phyloP scores from a whole-genome alignment of 805 yeast genomes.

The Myxozyma kluyveri region DNA sequence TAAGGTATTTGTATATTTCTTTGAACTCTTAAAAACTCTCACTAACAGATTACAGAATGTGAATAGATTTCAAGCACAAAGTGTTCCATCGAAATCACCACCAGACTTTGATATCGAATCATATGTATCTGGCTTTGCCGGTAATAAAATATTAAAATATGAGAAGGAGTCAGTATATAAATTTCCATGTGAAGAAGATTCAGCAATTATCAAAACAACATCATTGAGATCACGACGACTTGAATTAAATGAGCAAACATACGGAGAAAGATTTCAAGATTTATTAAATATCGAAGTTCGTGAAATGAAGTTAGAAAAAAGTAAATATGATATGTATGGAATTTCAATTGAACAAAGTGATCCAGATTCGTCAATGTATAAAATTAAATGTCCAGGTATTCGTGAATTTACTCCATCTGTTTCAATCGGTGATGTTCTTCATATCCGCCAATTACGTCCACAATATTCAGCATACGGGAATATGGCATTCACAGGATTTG shows the following conservation, averaged over 20 bases:
- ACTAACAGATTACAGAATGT: slow-evolving; percentile 9
- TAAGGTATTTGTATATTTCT: slow-evolving; percentile 5
- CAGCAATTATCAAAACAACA: neutral
- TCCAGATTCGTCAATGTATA: slow-evolving; percentile 6
- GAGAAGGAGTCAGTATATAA: slow-evolving; percentile 2
- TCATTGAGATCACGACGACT: too few relatives aligned
- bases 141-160: slow-evolving; percentile 4
- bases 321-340: slow-evolving; percentile 16
- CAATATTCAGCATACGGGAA: slow-evolving; percentile 10
- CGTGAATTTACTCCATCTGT: slow-evolving; percentile 26
- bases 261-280: slow-evolving; percentile 4
- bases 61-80: slow-evolving; percentile 7
- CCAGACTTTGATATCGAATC: slow-evolving; percentile 13
- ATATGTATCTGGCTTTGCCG: slow-evolving; percentile 17
- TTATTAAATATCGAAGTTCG: slow-evolving; percentile 13
- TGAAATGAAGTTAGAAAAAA: slow-evolving; percentile 16
- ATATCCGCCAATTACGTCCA: slow-evolving; percentile 22
- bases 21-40: neutral
- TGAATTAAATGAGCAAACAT: slow-evolving; percentile 6
- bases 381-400: slow-evolving; percentile 22
- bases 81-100: slow-evolving; percentile 5
- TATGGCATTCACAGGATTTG: slow-evolving; percentile 19
- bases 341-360: slow-evolving; percentile 5
- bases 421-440: slow-evolving; percentile 16
- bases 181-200: slow-evolving; percentile 1